Evolutionary conservation across 139 green algal species (phyloP).

Genomic region (Closterium sp.): DNA sequence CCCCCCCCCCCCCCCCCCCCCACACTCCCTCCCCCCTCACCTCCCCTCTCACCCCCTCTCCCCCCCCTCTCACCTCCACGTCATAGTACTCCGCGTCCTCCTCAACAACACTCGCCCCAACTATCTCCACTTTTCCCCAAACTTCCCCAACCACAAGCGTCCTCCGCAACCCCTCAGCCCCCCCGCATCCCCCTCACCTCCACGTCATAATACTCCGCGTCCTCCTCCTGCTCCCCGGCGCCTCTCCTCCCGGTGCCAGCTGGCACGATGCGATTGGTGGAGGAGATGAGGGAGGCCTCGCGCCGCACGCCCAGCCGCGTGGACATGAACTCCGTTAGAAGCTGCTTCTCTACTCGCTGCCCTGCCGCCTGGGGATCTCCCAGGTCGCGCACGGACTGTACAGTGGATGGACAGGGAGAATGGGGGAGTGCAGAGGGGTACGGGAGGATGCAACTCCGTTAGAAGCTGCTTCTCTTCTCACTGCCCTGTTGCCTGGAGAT

Average conservation of each 20-base stretch:
- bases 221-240: slow-evolving; percentile 16
- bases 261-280: slow-evolving; percentile 12
- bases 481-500: slow-evolving; percentile 65
- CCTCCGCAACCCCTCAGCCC: too few relatives aligned
- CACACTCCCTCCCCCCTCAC: too few relatives aligned
- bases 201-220: slow-evolving; percentile 42
- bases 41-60: too few relatives aligned
- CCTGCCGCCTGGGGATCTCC: slow-evolving; percentile 77
- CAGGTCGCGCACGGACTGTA: slow-evolving; percentile 69
- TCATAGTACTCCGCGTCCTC: too few relatives aligned
- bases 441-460: slow-evolving; percentile 94
- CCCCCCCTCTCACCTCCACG: too few relatives aligned
- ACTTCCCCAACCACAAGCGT: background rate
- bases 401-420: too few relatives aligned
- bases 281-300: slow-evolving; percentile 55
- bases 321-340: slow-evolving; percentile 92
- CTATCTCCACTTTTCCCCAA: too few relatives aligned
- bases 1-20: too few relatives aligned
- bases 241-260: background rate
- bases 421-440: slow-evolving; percentile 23
- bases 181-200: slow-evolving; percentile 7
- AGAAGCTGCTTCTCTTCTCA: slow-evolving; percentile 73
- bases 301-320: slow-evolving; percentile 82
- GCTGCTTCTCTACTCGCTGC: slow-evolving; percentile 67
- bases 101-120: too few relatives aligned